Percentiles rank a stretch among this genome's conserved stretches.
Evolutionary conservation across 2,329 filamentous ascomycete genomes (phyloP).

Genomic region (Davidsoniella virescens): DNA sequence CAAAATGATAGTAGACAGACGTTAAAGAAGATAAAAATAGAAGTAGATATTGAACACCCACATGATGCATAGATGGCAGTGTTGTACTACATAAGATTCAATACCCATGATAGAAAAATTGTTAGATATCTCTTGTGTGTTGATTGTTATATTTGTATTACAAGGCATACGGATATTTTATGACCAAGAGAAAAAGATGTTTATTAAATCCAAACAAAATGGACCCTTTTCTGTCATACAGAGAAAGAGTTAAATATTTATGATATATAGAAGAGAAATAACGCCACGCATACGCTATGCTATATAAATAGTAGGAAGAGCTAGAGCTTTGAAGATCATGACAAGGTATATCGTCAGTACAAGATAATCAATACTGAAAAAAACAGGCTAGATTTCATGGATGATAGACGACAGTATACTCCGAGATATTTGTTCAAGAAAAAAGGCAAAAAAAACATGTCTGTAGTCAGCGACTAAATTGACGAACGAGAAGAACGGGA

Average conservation of each 20-base stretch:
- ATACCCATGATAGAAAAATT: no score
- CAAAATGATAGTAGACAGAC: no score
- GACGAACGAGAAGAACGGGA: not conserved
- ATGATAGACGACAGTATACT: no score
- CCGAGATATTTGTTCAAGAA: not conserved
- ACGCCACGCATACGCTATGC: constrained; percentile 2
- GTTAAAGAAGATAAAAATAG: not conserved
- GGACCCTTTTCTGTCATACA: not conserved
- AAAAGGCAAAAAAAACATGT: not conserved
- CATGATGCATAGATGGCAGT: not conserved
- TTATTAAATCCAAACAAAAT: no score
- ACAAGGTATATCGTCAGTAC: no score
- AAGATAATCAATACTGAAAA: no score
- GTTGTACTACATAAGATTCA: not conserved
- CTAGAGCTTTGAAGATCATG: not conserved
- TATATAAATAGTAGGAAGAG: not conserved
- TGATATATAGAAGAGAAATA: not conserved
- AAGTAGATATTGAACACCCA: not conserved
- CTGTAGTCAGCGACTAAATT: no score
- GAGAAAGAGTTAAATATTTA: not conserved
- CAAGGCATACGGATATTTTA: no score
- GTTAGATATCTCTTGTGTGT: no score
- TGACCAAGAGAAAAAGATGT: no score
- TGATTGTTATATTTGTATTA: no score
- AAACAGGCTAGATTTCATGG: no score